phyloP scores from a whole-genome alignment of 306 rosid species.

The Argentina anserina region DNA sequence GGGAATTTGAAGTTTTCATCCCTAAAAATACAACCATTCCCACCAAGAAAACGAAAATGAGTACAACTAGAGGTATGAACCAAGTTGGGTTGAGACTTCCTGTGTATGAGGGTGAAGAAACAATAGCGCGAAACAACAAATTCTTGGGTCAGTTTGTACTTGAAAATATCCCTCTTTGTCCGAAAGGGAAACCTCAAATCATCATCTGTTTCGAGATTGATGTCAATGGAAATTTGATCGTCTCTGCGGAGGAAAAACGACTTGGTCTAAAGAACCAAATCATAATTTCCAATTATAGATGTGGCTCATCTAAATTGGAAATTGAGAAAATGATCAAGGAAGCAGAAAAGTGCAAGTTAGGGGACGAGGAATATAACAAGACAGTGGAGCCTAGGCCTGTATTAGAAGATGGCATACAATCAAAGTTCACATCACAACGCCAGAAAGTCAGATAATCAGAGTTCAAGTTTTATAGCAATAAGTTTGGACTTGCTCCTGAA shows the following conservation, averaged over 20 bases:
- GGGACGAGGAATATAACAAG: no score
- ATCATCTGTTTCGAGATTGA: background rate
- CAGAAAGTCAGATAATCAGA: no score
- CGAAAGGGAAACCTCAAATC: background rate
- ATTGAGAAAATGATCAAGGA: no score
- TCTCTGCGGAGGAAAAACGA: background rate
- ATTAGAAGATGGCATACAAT: background rate
- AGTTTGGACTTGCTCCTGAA: no score
- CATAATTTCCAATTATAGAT: no score
- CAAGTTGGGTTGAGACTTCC: background rate
- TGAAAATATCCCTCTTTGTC: background rate
- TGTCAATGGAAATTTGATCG: constrained; percentile 2
- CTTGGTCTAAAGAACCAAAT: no score
- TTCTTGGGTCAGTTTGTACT: background rate
- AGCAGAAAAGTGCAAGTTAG: no score
- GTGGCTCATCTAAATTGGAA: no score
- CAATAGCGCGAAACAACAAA: background rate
- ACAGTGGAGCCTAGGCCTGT: no score
- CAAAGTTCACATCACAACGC: no score
- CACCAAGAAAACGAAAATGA: background rate
- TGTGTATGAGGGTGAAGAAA: background rate
- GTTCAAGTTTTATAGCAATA: no score
- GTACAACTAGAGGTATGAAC: background rate
- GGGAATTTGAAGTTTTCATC: background rate
- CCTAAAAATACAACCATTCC: background rate